Evolutionary conservation across 495 filamentous ascomycete genomes (phyloP).

Genomic region (Melanomma pulvis-pyrius): DNA sequence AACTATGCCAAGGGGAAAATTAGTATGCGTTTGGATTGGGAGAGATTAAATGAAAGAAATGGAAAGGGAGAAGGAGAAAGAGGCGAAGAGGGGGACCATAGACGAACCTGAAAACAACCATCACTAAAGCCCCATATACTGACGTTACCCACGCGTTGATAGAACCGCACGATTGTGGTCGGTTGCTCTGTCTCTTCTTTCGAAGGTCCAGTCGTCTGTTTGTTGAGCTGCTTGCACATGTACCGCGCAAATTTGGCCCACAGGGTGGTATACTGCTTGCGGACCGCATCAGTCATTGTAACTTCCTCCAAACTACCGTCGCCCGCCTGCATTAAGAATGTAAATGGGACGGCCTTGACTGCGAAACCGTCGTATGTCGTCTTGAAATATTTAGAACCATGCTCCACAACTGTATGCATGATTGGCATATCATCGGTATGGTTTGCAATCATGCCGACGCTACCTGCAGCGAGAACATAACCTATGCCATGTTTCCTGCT

Average conservation of each 20-base stretch:
- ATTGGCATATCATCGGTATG: conserved; percentile 38
- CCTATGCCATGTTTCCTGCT: conserved; percentile 47
- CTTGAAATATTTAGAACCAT: background rate
- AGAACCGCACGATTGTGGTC: conserved; percentile 74
- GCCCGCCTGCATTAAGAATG: background rate
- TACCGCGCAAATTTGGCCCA: conserved; percentile 53
- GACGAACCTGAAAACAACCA: conserved; percentile 75
- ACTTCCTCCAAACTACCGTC: background rate
- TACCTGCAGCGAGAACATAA: conserved; percentile 47
- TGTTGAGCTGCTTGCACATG: conserved; percentile 69
- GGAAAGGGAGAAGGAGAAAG: background rate
- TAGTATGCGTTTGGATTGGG: background rate
- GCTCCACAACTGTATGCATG: conserved; percentile 4
- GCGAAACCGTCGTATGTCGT: conserved; percentile 6
- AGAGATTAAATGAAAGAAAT: background rate
- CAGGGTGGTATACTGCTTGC: background rate
- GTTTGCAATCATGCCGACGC: conserved; percentile 43
- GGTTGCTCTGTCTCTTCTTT: conserved; percentile 35
- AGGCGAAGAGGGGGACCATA: background rate
- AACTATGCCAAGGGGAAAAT: conserved; percentile 54
- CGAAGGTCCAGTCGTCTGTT: conserved; percentile 49
- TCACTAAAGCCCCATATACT: conserved; percentile 89
- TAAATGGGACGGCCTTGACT: conserved; percentile 55
- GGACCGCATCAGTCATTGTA: background rate
- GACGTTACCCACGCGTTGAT: conserved; percentile 84